These are phyloP conservation scores for Rubus idaeus DNA, from an alignment of 306 rosid species.

Conservation along the genomic window DNA sequence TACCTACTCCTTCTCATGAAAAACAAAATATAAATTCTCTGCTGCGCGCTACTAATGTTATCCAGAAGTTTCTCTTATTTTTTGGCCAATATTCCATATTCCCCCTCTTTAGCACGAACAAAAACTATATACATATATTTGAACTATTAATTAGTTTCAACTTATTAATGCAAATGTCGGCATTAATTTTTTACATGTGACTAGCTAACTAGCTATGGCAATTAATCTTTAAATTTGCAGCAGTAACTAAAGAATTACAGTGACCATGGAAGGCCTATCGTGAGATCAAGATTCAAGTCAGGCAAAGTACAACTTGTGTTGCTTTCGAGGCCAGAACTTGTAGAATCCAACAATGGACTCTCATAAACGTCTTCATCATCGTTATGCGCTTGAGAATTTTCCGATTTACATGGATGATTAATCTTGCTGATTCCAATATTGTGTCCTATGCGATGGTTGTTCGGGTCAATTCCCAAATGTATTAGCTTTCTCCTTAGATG, in stretches of 20 bases:
- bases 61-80: not conserved
- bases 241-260: not conserved
- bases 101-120: not conserved
- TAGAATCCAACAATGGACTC: conserved; percentile 18
- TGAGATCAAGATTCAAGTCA: conserved; percentile 58
- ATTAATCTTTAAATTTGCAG: not conserved
- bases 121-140: not conserved
- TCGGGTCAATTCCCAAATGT: conserved; percentile 69
- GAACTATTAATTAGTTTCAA: not conserved
- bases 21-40: not conserved
- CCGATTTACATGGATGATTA: not conserved
- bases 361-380: conserved; percentile 39
- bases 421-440: not conserved
- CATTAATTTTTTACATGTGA: not conserved
- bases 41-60: not conserved
- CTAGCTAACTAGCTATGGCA: not conserved
- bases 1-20: not conserved
- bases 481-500: conserved; percentile 67
- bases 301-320: conserved; percentile 19
- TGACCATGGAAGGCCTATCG: conserved; percentile 48
- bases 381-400: conserved; percentile 27
- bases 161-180: not conserved
- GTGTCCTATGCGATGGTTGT: conserved; percentile 62
- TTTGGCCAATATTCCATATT: not conserved
- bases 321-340: conserved; percentile 11